phyloP scores from a whole-genome alignment of 768 basidiomycete genomes.

The Rossbeevera mucosa region DNA sequence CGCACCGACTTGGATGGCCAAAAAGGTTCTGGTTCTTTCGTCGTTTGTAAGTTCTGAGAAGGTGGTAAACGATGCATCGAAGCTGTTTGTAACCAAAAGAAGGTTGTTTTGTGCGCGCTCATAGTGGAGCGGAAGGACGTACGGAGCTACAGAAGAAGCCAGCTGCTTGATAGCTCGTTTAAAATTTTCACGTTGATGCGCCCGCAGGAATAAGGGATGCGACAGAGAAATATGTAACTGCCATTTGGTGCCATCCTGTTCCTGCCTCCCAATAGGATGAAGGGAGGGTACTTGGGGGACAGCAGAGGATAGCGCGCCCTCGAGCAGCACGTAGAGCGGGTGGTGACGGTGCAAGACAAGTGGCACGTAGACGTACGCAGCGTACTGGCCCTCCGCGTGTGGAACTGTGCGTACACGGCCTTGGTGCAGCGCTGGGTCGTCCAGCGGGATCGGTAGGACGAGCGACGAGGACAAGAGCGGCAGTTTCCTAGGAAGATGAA shows the following conservation, averaged over 20 bases:
- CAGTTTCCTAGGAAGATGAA: conserved; percentile 45
- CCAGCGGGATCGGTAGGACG: conserved; percentile 46
- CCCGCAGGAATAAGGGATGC: conserved; percentile 72
- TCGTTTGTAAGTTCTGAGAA: conserved; percentile 75
- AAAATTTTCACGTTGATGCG: conserved; percentile 74
- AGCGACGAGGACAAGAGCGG: conserved; percentile 54
- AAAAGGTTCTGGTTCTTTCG: conserved; percentile 74
- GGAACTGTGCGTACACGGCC: conserved; percentile 72
- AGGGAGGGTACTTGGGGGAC: conserved; percentile 43
- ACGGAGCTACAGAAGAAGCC: conserved; percentile 47
- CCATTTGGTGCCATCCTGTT: conserved; percentile 3
- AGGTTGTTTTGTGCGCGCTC: conserved; percentile 2
- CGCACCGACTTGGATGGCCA: conserved; percentile 78
- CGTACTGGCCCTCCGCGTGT: conserved; percentile 84
- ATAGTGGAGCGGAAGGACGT: conserved; percentile 19
- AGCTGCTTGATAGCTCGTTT: conserved; percentile 54
- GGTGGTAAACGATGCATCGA: conserved; percentile 64
- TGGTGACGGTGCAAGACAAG: conserved; percentile 44
- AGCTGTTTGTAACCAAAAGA: conserved; percentile 42
- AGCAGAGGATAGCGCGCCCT: conserved; percentile 42
- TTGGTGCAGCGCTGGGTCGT: conserved; percentile 79
- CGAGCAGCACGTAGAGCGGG: conserved; percentile 43
- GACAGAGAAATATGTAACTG: conserved; percentile 86
- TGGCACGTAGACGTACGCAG: conserved; percentile 72
- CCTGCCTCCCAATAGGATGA: conserved; percentile 38